phyloP scores from a whole-genome alignment of 257 asterid genomes.

The Fraxinus pennsylvanica region DNA sequence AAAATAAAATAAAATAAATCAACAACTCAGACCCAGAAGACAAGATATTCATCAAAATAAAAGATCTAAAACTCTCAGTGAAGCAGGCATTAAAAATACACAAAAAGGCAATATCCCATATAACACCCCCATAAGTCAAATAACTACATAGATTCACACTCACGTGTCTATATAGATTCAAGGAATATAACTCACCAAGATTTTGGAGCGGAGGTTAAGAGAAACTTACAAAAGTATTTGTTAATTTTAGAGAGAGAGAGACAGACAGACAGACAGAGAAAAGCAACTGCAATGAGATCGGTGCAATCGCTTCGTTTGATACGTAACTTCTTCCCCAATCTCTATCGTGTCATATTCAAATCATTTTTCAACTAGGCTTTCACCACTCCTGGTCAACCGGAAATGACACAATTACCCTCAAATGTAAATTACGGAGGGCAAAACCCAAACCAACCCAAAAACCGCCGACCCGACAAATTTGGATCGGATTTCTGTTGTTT shows the following conservation, averaged over 20 bases:
- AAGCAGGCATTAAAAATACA: background rate
- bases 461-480: too few species aligned
- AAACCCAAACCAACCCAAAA: too few species aligned
- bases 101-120: background rate
- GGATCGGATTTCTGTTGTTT: too few species aligned
- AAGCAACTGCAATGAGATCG: conserved; percentile 23
- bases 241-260: conserved; percentile 18
- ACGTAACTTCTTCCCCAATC: conserved; percentile 28
- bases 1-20: background rate
- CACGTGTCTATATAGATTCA: conserved; percentile 4
- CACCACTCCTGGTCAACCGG: conserved; percentile 18
- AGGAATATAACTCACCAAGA: conserved; percentile 1
- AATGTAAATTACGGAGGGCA: too few species aligned
- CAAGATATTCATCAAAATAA: conserved; percentile 31
- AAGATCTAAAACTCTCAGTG: background rate
- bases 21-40: background rate
- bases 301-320: conserved; percentile 14
- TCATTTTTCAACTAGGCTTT: background rate
- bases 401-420: conserved; percentile 18
- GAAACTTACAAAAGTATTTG: conserved; percentile 27
- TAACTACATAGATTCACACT: conserved; percentile 8
- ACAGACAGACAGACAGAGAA: background rate
- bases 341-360: background rate
- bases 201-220: conserved; percentile 8
- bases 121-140: conserved; percentile 24